Evolutionary conservation across 1,139 yeast genomes (phyloP).

Genomic region (Lodderomyces parapsilosis): DNA sequence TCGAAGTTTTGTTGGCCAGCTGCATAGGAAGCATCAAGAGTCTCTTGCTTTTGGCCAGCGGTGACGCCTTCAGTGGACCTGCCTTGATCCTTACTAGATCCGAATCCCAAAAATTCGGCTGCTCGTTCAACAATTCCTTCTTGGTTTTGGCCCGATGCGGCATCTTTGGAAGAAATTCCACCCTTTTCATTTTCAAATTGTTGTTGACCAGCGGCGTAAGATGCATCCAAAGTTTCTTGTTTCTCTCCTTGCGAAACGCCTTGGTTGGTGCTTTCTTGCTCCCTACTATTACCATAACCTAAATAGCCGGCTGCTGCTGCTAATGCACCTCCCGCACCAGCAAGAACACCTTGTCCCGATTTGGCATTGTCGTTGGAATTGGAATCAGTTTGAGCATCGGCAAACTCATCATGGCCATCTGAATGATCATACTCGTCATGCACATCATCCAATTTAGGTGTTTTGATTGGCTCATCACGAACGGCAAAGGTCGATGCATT

Average conservation of each 20-base stretch:
- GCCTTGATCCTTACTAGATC: neutral
- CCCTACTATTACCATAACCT: conserved; percentile 6
- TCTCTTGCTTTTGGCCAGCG: conserved; percentile 1
- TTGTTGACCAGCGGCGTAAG: conserved; percentile 7
- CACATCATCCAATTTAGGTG: conserved; percentile 13
- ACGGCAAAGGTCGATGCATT: conserved; percentile 19
- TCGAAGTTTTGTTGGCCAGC: conserved; percentile 6
- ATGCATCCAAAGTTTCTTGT: conserved; percentile 8
- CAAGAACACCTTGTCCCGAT: conserved; percentile 13
- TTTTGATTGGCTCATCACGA: conserved; percentile 16
- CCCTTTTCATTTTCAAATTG: conserved; percentile 4
- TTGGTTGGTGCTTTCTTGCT: conserved; percentile 5
- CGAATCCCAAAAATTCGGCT: conserved; percentile 8
- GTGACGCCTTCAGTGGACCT: neutral
- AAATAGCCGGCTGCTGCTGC: conserved; percentile 15
- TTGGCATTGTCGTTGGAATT: conserved; percentile 5
- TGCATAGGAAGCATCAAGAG: conserved; percentile 4
- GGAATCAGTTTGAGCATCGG: conserved; percentile 7
- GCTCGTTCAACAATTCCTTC: conserved; percentile 8
- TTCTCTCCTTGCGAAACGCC: neutral
- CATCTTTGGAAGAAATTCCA: neutral
- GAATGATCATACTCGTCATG: conserved; percentile 8
- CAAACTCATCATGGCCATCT: conserved; percentile 1
- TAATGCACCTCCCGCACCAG: conserved; percentile 15
- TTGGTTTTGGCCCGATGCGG: conserved; percentile 4